Evolutionary conservation across 1,139 yeast genomes (phyloP).

Genomic region (Diutina rugosa): DNA sequence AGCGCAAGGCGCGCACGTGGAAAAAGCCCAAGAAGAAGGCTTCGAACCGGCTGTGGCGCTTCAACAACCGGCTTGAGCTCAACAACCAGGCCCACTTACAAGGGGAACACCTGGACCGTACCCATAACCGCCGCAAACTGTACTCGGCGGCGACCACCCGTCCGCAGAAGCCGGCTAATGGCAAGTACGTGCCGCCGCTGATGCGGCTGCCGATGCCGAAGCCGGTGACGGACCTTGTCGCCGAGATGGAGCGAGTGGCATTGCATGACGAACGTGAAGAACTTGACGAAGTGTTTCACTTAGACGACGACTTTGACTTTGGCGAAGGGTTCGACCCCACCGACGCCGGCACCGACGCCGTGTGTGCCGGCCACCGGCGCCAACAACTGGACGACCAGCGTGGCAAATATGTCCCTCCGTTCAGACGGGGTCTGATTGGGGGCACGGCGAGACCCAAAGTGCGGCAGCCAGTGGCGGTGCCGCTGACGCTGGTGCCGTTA

Average conservation of each 20-base stretch:
- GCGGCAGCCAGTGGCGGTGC: neutral
- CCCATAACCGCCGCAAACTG: conserved; percentile 2
- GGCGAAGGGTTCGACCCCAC: conserved; percentile 1
- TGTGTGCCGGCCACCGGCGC: conserved; percentile 1
- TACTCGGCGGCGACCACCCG: neutral
- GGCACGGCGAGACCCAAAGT: conserved; percentile 33
- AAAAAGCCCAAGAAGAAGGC: neutral
- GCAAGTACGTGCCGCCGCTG: conserved; percentile 33
- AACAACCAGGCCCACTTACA: conserved; percentile 3
- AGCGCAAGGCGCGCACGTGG: neutral
- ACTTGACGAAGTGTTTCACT: conserved; percentile 30
- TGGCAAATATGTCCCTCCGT: conserved; percentile 64
- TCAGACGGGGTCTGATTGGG: conserved; percentile 37
- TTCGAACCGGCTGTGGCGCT: neutral
- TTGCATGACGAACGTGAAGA: conserved; percentile 12
- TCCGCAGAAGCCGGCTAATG: conserved; percentile 6
- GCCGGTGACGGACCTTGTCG: conserved; percentile 11
- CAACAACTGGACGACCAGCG: conserved; percentile 7
- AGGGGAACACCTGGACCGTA: conserved; percentile 1
- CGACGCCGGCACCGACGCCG: conserved; percentile 2
- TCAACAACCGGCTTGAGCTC: neutral
- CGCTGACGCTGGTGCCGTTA: conserved; percentile 2
- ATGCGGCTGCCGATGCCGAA: conserved; percentile 28
- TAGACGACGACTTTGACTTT: conserved; percentile 25
- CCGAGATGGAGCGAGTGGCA: conserved; percentile 23